Conservation (phyloP, 257 asterid genomes). For the Agastache rugosa region DNA sequence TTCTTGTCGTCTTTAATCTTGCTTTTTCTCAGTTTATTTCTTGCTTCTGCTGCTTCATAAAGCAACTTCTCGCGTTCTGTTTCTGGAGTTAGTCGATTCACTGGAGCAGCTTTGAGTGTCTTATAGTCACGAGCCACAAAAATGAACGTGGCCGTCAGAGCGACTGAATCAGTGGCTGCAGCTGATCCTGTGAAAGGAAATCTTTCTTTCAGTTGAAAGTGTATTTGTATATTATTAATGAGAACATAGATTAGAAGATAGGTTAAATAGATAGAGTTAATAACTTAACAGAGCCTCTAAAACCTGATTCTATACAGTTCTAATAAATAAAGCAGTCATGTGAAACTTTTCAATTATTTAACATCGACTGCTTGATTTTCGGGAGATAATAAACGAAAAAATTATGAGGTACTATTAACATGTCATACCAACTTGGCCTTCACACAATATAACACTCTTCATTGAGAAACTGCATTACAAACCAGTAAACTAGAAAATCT, state of each 20-base stretch:
- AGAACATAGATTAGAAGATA: conserved; percentile 5
- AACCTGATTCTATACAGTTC: conserved; percentile 7
- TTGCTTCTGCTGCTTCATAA: conserved; percentile 78
- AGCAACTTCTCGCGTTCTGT: conserved; percentile 73
- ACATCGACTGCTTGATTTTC: neutral
- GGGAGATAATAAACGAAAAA: neutral
- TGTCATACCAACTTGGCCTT: neutral
- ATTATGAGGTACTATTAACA: neutral
- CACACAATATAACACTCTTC: conserved; percentile 3
- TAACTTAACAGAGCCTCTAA: neutral
- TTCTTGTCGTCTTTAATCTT: conserved; percentile 53
- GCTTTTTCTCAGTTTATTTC: conserved; percentile 68
- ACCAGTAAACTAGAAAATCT: neutral
- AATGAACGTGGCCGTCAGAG: conserved; percentile 88
- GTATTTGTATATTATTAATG: neutral
- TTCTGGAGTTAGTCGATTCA: conserved; percentile 72
- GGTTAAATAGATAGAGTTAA: conserved; percentile 15
- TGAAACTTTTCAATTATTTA: neutral
- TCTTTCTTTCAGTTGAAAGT: conserved; percentile 22
- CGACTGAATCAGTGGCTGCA: conserved; percentile 61
- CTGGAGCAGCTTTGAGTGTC: conserved; percentile 84
- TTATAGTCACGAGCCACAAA: conserved; percentile 97
- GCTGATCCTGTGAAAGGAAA: conserved; percentile 47
- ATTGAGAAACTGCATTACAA: neutral
- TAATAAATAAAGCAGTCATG: neutral